Base-by-base conservation (phyloP, 2,329 filamentous ascomycete species). In the Apiospora rasikravindrae region DNA sequence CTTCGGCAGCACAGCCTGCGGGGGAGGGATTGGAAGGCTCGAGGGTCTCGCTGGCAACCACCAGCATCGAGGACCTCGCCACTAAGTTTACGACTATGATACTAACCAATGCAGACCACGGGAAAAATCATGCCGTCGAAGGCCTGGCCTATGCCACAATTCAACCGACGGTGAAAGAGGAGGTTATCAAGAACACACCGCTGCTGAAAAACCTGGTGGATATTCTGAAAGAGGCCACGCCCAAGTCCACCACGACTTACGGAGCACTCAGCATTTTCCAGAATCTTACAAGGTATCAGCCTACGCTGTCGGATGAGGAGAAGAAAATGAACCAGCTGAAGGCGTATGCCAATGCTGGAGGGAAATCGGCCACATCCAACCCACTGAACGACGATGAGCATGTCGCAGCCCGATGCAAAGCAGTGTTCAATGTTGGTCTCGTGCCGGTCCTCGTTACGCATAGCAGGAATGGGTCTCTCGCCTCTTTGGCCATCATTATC, bases 261-360 rank as follows among this genome's bases (percentile, higher is more conserved):
- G 96, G 96, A 67, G 93, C 91, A 24, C 86, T 99, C 53, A 97
- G 93, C 79, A 93, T 98, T 71, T 88, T 98, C 75, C 86, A 90
- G 71, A 98, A 98, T 79, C 85, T 99, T 69, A 97, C 94, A 19
- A 87, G 89, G 42, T 98, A 97, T 80, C 88, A 90, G 53, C 95
- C 95, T 8, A 86, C 86, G 10, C 86, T 95, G 53, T 92, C 94
- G 0, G 96, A 98, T 74, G 96, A 99, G 82, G 93, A 98, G 78
- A 96, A 96, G 84, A 94, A 94, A 78, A 94, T 99, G 84, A 89
- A 89, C 7, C 94, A 99, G 80, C 88, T 99, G 64, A 98, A 97
- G 84, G 94, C 95, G 2, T 99, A 98, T 78, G 96, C 96, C 19
- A 94, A 97, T 79, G 93, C 94, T 0, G 91, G 91, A 6, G 95